These are phyloP conservation scores for Hondaea fermentalgiana DNA, from an alignment of 108 stramenopile genomes.

Conservation along the genomic window DNA sequence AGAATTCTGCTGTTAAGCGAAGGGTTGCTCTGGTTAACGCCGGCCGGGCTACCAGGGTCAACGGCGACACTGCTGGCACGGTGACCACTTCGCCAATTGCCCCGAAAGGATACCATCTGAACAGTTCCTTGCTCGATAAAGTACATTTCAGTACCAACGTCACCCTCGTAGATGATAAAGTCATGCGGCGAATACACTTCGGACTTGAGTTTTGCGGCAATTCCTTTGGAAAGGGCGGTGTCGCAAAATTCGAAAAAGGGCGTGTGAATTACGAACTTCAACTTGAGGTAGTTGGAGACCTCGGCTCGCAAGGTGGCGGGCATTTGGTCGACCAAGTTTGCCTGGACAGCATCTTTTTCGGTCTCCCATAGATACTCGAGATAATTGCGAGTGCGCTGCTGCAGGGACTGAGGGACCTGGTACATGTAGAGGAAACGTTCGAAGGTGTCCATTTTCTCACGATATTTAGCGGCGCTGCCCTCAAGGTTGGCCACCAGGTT, in stretches of 20 bases:
- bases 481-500: conserved; percentile 51
- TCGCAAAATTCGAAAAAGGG: conserved; percentile 50
- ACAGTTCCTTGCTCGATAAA: conserved; percentile 46
- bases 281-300: neutral
- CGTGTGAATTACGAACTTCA: conserved; percentile 23
- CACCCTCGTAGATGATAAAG: conserved; percentile 40
- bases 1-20: too few species aligned
- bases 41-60: neutral
- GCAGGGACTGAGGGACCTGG: conserved; percentile 28
- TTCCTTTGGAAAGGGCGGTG: conserved; percentile 38
- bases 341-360: neutral
- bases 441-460: conserved; percentile 38
- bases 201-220: conserved; percentile 36
- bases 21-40: neutral
- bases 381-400: conserved; percentile 43
- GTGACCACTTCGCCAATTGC: neutral
- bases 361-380: conserved; percentile 39
- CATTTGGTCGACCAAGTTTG: neutral
- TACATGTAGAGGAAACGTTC: conserved; percentile 38
- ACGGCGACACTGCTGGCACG: neutral
- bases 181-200: conserved; percentile 37
- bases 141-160: conserved; percentile 55
- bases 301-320: conserved; percentile 7
- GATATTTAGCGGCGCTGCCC: conserved; percentile 30
- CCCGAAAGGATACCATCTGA: conserved; percentile 28